These are phyloP conservation scores for Russula sp. DNA, from an alignment of 768 basidiomycete species.

Conservation along the genomic window DNA sequence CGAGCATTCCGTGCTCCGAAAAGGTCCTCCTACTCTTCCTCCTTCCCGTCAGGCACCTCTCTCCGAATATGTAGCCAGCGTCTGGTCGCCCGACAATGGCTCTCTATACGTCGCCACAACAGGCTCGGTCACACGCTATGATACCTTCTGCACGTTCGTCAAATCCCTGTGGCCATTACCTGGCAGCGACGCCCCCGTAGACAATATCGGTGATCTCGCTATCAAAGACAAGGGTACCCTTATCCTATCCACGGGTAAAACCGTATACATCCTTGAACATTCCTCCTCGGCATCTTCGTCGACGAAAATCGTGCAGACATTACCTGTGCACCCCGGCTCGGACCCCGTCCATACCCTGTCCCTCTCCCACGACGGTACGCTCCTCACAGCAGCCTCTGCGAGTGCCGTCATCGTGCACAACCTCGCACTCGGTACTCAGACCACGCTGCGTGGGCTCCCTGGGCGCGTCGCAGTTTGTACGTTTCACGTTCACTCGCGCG, in stretches of 20 bases:
- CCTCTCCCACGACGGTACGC: conserved; percentile 49
- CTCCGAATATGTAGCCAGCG: conserved; percentile 38
- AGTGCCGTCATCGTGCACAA: conserved; percentile 55
- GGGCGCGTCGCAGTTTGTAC: conserved; percentile 42
- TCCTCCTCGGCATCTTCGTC: conserved; percentile 32
- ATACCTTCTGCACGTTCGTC: conserved; percentile 40
- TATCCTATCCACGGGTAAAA: conserved; percentile 43
- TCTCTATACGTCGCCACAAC: conserved; percentile 49
- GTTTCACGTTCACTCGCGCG: conserved; percentile 62
- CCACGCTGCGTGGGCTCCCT: conserved; percentile 50
- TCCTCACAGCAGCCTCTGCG: conserved; percentile 53
- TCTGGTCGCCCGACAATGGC: conserved; percentile 55
- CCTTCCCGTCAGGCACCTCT: conserved; percentile 15
- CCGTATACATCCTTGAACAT: conserved; percentile 46
- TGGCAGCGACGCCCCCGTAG: conserved; percentile 31
- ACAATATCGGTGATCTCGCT: conserved; percentile 31
- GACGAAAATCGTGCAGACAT: conserved; percentile 40
- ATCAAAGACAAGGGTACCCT: conserved; percentile 37
- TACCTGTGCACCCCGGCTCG: conserved; percentile 45
- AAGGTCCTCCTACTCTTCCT: conserved; percentile 37
- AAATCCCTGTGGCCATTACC: conserved; percentile 38
- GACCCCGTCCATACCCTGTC: conserved; percentile 46
- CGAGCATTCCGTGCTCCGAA: conserved; percentile 45
- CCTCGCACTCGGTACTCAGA: conserved; percentile 47
- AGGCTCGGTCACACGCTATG: conserved; percentile 48